phyloP scores from a whole-genome alignment of 1,284 basidiomycete species.

The Austroboletus novae-zelandiae region DNA sequence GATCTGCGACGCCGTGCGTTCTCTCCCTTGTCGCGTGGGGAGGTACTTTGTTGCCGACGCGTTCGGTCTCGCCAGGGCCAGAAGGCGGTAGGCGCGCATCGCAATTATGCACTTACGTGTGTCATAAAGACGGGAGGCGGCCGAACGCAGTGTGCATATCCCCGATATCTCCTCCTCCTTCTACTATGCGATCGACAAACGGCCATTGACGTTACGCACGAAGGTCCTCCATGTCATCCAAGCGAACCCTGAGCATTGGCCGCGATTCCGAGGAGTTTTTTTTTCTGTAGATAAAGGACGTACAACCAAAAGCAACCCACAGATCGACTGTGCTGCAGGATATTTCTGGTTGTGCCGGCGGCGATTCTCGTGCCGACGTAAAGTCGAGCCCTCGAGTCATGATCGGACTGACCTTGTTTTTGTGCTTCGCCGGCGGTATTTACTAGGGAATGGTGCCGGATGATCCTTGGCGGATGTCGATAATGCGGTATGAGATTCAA shows the following conservation, averaged over 20 bases:
- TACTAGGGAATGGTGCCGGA: slow-evolving; percentile 20
- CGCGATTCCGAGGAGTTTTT: slow-evolving; percentile 83
- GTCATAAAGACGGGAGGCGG: too few species aligned
- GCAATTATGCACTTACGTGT: too few species aligned
- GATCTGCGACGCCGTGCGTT: too few species aligned
- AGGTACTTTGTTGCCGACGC: too few species aligned
- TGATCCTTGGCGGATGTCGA: slow-evolving; percentile 36
- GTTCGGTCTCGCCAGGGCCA: too few species aligned
- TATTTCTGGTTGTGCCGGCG: slow-evolving; percentile 24
- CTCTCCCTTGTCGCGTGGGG: too few species aligned
- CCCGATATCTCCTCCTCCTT: too few species aligned
- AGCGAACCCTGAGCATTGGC: slow-evolving; percentile 70
- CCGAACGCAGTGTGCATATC: too few species aligned
- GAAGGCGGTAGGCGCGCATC: background rate
- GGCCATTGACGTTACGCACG: background rate
- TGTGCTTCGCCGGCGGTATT: slow-evolving; percentile 1
- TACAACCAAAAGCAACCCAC: too few species aligned
- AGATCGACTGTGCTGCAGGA: background rate
- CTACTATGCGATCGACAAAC: background rate
- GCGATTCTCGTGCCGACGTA: background rate
- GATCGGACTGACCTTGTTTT: background rate
- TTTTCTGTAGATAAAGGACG: too few species aligned
- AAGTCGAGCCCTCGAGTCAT: background rate
- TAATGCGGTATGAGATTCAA: slow-evolving; percentile 70
- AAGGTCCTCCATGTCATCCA: slow-evolving; percentile 73